Percentiles rank a stretch among this genome's conserved stretches.
These are phyloP conservation scores for rapeseed (Brassica napus) DNA, from an alignment of 345 rosid species.

Conservation along the genomic window DNA sequence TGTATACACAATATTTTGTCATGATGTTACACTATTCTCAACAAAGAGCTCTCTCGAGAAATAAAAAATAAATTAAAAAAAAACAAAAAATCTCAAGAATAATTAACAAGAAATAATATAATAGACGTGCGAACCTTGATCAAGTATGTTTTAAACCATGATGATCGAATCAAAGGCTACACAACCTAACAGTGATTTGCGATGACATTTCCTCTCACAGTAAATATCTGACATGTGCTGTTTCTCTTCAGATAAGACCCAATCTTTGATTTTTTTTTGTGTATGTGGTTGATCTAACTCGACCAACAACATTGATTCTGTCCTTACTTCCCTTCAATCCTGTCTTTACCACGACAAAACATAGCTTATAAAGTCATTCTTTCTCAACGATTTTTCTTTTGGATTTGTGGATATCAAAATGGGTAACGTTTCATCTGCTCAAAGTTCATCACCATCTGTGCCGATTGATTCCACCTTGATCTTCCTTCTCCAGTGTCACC, in stretches of 20 bases:
- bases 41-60: neutral
- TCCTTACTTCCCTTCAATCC: constrained; percentile 20
- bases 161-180: constrained; percentile 18
- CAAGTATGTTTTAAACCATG: neutral
- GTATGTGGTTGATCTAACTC: constrained; percentile 31
- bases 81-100: neutral
- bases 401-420: constrained; percentile 18
- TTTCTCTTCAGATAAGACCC: constrained; percentile 24
- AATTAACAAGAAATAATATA: neutral
- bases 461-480: constrained; percentile 56
- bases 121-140: constrained; percentile 24
- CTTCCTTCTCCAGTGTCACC: constrained; percentile 61
- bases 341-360: constrained; percentile 10
- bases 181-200: constrained; percentile 23
- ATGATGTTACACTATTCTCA: neutral
- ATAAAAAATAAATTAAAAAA: too few species aligned
- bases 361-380: neutral
- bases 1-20: neutral
- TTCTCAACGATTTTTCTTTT: neutral
- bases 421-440: constrained; percentile 42
- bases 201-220: constrained; percentile 30
- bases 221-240: constrained; percentile 33
- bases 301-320: constrained; percentile 26
- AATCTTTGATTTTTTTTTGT: constrained; percentile 17
- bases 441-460: constrained; percentile 32